Evolutionary conservation across 225 moss, liverwort and hornwort species (phyloP).

Genomic region (Physcomitrium patens): DNA sequence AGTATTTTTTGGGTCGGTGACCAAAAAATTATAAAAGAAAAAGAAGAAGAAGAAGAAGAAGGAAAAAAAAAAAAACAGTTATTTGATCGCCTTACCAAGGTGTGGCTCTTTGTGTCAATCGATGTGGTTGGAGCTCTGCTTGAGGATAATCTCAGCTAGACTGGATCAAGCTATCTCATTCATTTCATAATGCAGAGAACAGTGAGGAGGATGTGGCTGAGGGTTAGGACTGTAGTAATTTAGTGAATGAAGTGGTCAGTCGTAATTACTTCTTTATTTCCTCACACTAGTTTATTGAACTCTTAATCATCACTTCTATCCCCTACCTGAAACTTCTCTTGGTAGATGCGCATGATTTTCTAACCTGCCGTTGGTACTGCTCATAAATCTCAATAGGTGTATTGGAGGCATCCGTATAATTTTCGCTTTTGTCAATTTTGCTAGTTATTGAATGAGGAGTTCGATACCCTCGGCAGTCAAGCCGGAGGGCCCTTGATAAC

Average conservation of each 20-base stretch:
- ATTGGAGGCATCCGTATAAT: conserved; percentile 6
- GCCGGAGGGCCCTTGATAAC: conserved; percentile 15
- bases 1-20: background rate
- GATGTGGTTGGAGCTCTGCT: background rate
- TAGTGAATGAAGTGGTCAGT: conserved; percentile 2
- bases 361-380: conserved; percentile 7
- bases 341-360: conserved; percentile 16
- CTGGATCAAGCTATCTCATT: conserved; percentile 7
- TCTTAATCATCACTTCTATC: background rate
- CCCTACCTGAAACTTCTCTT: conserved; percentile 6
- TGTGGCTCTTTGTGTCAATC: background rate
- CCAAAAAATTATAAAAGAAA: too few relatives aligned
- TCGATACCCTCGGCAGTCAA: background rate
- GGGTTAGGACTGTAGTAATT: background rate
- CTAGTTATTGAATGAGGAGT: conserved; percentile 15
- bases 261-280: background rate
- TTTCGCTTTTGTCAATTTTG: conserved; percentile 16
- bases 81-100: conserved; percentile 19
- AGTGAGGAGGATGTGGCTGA: background rate
- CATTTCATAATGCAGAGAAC: background rate
- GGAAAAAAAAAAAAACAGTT: background rate
- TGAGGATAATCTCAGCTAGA: conserved; percentile 5
- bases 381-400: conserved; percentile 16
- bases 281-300: background rate
- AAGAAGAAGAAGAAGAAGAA: too few relatives aligned